Conservation (phyloP, 2,329 filamentous ascomycete species). For the Pseudogymnoascus sp. region DNA sequence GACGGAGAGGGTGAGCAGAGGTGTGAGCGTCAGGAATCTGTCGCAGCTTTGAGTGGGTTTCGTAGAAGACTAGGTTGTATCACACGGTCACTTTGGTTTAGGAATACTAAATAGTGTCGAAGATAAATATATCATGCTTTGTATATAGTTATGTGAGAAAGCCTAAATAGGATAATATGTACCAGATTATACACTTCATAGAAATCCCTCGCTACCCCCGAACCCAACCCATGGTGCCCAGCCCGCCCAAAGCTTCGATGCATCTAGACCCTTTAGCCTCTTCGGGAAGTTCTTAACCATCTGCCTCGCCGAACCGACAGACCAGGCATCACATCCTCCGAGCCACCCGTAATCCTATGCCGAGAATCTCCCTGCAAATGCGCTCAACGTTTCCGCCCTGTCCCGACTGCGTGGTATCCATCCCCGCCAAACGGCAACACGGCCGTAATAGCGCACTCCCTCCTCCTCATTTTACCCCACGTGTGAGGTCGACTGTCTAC, state of each 20-base stretch:
- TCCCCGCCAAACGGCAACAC: slow-evolving; percentile 68
- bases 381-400: slow-evolving; percentile 65
- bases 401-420: slow-evolving; percentile 59
- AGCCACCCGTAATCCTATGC: slow-evolving; percentile 57
- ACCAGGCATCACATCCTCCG: slow-evolving; percentile 66
- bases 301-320: slow-evolving; percentile 59
- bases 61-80: no score
- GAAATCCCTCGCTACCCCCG: no score
- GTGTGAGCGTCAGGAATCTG: neutral
- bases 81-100: no score
- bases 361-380: slow-evolving; percentile 59
- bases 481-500: slow-evolving; percentile 37
- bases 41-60: no score
- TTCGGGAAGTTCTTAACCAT: slow-evolving; percentile 61
- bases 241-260: slow-evolving; percentile 15
- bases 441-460: slow-evolving; percentile 58
- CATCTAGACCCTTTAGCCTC: slow-evolving; percentile 47
- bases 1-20: neutral
- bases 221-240: neutral
- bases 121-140: no score
- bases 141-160: no score
- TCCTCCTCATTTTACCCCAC: slow-evolving; percentile 61
- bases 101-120: no score
- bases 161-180: no score
- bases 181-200: no score